phyloP scores from a whole-genome alignment of 2,329 filamentous ascomycete species.

The Zelopaecilomyces penicillatus region DNA sequence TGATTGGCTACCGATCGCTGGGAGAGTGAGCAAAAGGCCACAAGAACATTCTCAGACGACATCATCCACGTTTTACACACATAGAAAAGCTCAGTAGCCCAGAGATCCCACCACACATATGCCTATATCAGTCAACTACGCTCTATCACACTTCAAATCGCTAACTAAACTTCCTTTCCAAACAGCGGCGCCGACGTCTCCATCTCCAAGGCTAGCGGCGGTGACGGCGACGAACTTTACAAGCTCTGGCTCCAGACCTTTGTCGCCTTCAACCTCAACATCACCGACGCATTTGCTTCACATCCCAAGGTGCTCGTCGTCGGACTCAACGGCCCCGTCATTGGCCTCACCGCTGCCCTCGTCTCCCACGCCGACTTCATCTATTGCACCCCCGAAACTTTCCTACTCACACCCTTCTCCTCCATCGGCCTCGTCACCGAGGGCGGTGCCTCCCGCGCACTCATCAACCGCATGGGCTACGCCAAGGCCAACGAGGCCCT shows the following conservation, averaged over 20 bases:
- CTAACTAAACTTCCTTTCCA: background rate
- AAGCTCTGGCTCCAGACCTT: slow-evolving; percentile 60
- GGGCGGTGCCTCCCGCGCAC: slow-evolving; percentile 69
- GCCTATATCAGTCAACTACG: too few species aligned
- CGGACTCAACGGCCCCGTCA: slow-evolving; percentile 83
- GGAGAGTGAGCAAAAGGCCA: too few species aligned
- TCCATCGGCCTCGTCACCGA: slow-evolving; percentile 86
- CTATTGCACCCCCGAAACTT: slow-evolving; percentile 74
- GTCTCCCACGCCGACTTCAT: slow-evolving; percentile 84
- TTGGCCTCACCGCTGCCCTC: slow-evolving; percentile 81
- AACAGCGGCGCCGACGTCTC: slow-evolving; percentile 71
- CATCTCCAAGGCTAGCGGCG: slow-evolving; percentile 36
- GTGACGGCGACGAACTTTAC: slow-evolving; percentile 30
- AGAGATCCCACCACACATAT: too few species aligned
- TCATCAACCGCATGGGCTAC: slow-evolving; percentile 73
- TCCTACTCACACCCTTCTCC: slow-evolving; percentile 84
- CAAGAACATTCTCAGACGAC: too few species aligned
- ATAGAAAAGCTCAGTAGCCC: too few species aligned
- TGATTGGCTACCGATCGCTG: too few species aligned
- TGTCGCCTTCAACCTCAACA: slow-evolving; percentile 78
- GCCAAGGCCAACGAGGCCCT: slow-evolving; percentile 84
- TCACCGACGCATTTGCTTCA: slow-evolving; percentile 81
- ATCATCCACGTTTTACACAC: too few species aligned
- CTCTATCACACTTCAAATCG: too few species aligned
- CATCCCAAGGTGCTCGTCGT: slow-evolving; percentile 91